Evolutionary conservation across 2,329 filamentous ascomycete genomes (phyloP).

Genomic region (Cercospora berteroae): DNA sequence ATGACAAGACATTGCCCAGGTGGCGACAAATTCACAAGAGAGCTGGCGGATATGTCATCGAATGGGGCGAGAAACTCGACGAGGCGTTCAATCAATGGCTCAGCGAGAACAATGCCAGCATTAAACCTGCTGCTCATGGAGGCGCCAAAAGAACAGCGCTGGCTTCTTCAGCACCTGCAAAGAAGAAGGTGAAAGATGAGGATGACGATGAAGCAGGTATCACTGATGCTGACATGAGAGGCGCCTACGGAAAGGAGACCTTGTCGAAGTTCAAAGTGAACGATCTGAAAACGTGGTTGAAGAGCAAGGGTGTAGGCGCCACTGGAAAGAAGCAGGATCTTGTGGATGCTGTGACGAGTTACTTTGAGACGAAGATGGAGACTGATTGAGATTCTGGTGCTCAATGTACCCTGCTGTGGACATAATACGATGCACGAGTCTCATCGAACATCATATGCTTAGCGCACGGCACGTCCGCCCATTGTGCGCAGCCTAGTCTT

Average conservation of each 20-base stretch:
- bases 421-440: too few relatives aligned
- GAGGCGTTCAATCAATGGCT: conserved; percentile 52
- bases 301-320: conserved; percentile 29
- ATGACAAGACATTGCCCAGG: conserved; percentile 80
- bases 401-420: too few relatives aligned
- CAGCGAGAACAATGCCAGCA: conserved; percentile 33
- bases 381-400: conserved; percentile 22
- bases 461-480: too few relatives aligned
- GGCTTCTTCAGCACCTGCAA: conserved; percentile 29
- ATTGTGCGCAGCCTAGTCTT: too few relatives aligned
- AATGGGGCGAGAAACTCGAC: conserved; percentile 71
- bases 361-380: conserved; percentile 40
- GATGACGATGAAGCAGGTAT: conserved; percentile 35
- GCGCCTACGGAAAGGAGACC: conserved; percentile 44
- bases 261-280: conserved; percentile 43
- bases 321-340: conserved; percentile 37
- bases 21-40: conserved; percentile 88
- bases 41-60: conserved; percentile 71
- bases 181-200: conserved; percentile 47
- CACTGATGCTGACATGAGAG: conserved; percentile 47
- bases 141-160: conserved; percentile 46
- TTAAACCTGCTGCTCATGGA: conserved; percentile 45
- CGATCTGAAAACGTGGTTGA: conserved; percentile 37
- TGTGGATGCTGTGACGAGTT: conserved; percentile 37
- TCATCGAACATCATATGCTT: too few relatives aligned